phyloP scores from a whole-genome alignment of 1,139 yeast species.

The Fermentozyma sake region DNA sequence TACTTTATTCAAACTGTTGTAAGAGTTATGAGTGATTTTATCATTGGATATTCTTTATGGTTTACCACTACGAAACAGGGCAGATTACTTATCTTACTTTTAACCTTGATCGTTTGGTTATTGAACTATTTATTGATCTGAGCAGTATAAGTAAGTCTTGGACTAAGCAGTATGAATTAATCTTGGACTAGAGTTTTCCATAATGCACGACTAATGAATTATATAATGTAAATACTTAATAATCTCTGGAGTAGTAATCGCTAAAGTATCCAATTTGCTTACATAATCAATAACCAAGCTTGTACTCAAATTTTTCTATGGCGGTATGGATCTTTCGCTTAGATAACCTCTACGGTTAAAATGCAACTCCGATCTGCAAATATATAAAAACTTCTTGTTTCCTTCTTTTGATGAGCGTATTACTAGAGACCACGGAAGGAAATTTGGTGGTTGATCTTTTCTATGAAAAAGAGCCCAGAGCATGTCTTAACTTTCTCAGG shows the following conservation, averaged over 20 bases:
- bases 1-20: slow-evolving; percentile 22
- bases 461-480: slow-evolving; percentile 29
- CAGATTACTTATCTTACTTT: slow-evolving; percentile 19
- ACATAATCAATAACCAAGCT: too few relatives aligned
- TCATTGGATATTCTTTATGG: slow-evolving; percentile 40
- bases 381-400: not conserved
- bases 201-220: too few relatives aligned
- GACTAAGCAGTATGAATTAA: too few relatives aligned
- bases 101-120: slow-evolving; percentile 7
- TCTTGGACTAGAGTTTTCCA: too few relatives aligned
- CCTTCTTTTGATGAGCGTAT: slow-evolving; percentile 54
- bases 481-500: slow-evolving; percentile 47
- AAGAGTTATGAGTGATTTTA: slow-evolving; percentile 28
- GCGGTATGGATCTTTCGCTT: not conserved
- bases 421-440: slow-evolving; percentile 54
- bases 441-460: slow-evolving; percentile 50
- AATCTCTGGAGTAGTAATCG: too few relatives aligned
- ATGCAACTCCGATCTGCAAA: not conserved
- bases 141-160: too few relatives aligned
- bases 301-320: too few relatives aligned
- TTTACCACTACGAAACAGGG: slow-evolving; percentile 37
- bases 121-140: not conserved
- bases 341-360: slow-evolving; percentile 1
- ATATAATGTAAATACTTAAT: too few relatives aligned
- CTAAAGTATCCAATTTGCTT: too few relatives aligned